Evolutionary conservation across 768 basidiomycete species (phyloP), one percentile per base, ranked within the genome.

Genomic region (Favolaschia claudopus): DNA sequence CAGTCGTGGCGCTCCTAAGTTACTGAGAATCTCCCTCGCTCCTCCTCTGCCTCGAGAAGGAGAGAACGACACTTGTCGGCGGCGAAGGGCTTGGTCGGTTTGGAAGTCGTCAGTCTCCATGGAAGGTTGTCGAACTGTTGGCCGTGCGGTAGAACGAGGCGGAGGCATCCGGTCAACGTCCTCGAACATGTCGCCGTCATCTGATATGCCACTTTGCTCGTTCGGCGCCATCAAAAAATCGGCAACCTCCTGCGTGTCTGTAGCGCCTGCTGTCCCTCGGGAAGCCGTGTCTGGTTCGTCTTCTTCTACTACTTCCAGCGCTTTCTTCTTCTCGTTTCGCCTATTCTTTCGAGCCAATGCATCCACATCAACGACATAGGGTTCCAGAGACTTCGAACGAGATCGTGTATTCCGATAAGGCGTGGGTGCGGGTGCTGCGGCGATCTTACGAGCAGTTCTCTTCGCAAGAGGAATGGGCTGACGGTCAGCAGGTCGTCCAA

Each of bases 161-260:
- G 60, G 60, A n/a, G 60, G 60, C 54, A 56, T 61, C 19, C 12
- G 40, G 17, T 28, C 36, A 12, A 25, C 27, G 5, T 34, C 52
- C 15, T 31, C 51, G 28, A 31, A 4, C 13, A 20, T 13, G 29
- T 44, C 39, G 17, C 48, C 54, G 27, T 20, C 54, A 8, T 61
- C 60, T 17, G 60, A 61, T 37, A 47, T 46, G 15, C 48, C 60
- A 28, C 60, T 61, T 22, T 55, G 53, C 1, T 53, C 58, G 43
- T 53, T 39, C 20, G 36, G n/a, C 9, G 8, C 58, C 36, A 54
- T 48, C 51, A 61, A 33, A 2, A 61, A 45, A 27, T 55, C 60
- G 29, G 45, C 48, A 15, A 61, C 60, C 42, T 59, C 58, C 45
- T 61, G 60, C 53, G 60, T 51, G 32, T 56, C 60, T 32, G 20